A percentile compares a stretch with the other conserved stretches of the same genome.
phyloP scores from a whole-genome alignment of 148 eudicot genomes.

The Rhododendron vialii region DNA sequence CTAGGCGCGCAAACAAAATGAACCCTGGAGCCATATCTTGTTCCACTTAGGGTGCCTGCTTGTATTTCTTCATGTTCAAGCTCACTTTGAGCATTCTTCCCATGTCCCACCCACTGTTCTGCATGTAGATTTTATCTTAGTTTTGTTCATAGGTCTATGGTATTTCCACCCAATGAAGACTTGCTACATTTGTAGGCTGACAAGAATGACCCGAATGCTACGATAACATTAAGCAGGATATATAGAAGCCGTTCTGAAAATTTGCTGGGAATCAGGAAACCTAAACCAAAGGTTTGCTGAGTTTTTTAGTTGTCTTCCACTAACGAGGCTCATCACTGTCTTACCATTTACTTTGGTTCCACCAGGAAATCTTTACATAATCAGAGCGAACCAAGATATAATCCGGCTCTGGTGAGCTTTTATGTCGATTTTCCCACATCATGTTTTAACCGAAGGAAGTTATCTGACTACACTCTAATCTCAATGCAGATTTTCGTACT shows the following conservation, averaged over 20 bases:
- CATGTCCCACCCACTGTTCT: no score
- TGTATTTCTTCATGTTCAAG: no score
- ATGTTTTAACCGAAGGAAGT: background rate
- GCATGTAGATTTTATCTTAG: background rate
- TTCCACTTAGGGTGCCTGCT: no score
- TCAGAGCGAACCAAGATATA: conserved; percentile 31
- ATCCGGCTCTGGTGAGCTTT: conserved; percentile 22
- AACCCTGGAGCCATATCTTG: no score
- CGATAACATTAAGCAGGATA: conserved; percentile 48
- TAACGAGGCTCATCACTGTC: background rate
- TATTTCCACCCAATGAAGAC: background rate
- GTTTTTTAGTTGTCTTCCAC: background rate
- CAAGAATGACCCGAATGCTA: conserved; percentile 55
- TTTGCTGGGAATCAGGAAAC: conserved; percentile 67
- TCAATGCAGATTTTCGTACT: conserved; percentile 49
- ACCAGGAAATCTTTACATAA: conserved; percentile 56
- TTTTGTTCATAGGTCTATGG: background rate
- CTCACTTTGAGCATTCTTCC: no score
- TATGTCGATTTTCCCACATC: conserved; percentile 12
- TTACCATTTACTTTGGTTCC: background rate
- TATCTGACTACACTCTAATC: conserved; percentile 5
- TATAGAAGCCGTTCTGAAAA: conserved; percentile 50
- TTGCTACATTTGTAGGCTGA: conserved; percentile 43
- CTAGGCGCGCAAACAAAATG: no score
- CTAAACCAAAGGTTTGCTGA: background rate